Percentiles rank a stretch among this genome's conserved stretches.
phyloP scores from a whole-genome alignment of 139 green algal genomes.

The Chlamydomonas eustigma region DNA sequence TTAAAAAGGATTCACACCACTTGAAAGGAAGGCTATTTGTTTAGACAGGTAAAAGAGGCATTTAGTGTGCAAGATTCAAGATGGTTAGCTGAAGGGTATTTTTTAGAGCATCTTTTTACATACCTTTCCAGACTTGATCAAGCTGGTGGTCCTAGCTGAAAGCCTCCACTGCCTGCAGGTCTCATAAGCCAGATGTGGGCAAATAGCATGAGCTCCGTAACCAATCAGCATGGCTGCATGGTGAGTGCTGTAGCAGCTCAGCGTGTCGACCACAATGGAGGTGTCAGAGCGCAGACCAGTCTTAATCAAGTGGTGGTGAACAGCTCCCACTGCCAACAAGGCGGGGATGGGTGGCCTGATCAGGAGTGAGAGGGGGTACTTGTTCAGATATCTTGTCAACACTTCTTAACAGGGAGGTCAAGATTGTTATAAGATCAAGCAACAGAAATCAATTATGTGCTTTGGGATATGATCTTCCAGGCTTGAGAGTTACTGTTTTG shows the following conservation, averaged over 20 bases:
- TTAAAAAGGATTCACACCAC: too few relatives aligned
- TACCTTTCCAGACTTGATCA: conserved; percentile 71
- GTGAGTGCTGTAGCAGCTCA: conserved; percentile 48
- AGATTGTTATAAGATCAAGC: too few relatives aligned
- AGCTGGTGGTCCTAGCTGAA: conserved; percentile 64
- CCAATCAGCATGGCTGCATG: conserved; percentile 47
- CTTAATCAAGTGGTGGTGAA: conserved; percentile 98
- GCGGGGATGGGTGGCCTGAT: conserved; percentile 78
- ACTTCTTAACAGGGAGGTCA: too few relatives aligned
- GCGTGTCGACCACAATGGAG: conserved; percentile 94
- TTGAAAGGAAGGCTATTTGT: too few relatives aligned
- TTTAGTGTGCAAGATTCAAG: too few relatives aligned
- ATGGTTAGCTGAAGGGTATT: too few relatives aligned
- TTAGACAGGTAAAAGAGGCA: too few relatives aligned
- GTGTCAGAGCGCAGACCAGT: conserved; percentile 65
- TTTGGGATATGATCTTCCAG: too few relatives aligned
- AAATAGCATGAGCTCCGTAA: conserved; percentile 95
- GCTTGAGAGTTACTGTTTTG: too few relatives aligned
- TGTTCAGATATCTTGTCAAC: too few relatives aligned
- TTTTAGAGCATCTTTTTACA: too few relatives aligned
- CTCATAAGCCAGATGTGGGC: conserved; percentile 95
- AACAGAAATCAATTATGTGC: too few relatives aligned
- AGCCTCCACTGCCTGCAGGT: conserved; percentile 90
- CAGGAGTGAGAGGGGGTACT: conserved; percentile 1
- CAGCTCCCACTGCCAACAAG: conserved; percentile 87